Percentiles rank a stretch among this genome's conserved stretches.
These are phyloP conservation scores for Malus hybrid DNA, from an alignment of 331 rosid genomes.

Conservation along the genomic window DNA sequence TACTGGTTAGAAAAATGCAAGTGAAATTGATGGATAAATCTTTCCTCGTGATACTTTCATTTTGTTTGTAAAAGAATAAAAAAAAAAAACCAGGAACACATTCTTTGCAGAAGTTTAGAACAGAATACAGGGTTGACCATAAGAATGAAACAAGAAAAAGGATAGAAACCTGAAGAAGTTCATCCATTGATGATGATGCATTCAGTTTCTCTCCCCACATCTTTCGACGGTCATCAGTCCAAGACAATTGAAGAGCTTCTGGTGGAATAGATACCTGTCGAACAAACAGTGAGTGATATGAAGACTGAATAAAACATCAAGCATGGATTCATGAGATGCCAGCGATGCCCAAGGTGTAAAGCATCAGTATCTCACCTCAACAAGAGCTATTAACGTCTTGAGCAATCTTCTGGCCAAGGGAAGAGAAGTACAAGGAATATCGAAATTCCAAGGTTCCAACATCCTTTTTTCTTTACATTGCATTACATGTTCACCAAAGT, in stretches of 20 bases:
- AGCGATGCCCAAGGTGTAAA: not conserved
- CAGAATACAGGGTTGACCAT: constrained; percentile 10
- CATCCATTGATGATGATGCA: constrained; percentile 57
- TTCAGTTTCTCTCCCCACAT: constrained; percentile 70
- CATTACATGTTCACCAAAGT: constrained; percentile 49
- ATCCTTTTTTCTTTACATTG: constrained; percentile 53
- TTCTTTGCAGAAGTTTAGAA: not conserved
- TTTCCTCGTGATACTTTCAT: not conserved
- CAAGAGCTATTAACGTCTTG: constrained; percentile 53
- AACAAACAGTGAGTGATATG: constrained; percentile 12
- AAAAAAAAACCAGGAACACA: not conserved
- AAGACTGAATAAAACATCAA: constrained; percentile 2
- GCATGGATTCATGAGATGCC: not conserved
- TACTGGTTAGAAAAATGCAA: not conserved
- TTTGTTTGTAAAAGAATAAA: not conserved
- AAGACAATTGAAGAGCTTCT: constrained; percentile 70
- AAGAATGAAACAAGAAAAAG: constrained; percentile 7
- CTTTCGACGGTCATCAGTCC: constrained; percentile 62
- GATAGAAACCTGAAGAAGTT: constrained; percentile 62
- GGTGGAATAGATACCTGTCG: constrained; percentile 74
- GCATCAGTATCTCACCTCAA: constrained; percentile 59
- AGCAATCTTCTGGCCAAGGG: constrained; percentile 73
- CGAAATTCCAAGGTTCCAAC: constrained; percentile 29
- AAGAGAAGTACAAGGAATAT: constrained; percentile 47
- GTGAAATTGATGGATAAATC: not conserved